phyloP scores from a whole-genome alignment of 129 eudicot genomes.

The Centrapalus pauciflorus region DNA sequence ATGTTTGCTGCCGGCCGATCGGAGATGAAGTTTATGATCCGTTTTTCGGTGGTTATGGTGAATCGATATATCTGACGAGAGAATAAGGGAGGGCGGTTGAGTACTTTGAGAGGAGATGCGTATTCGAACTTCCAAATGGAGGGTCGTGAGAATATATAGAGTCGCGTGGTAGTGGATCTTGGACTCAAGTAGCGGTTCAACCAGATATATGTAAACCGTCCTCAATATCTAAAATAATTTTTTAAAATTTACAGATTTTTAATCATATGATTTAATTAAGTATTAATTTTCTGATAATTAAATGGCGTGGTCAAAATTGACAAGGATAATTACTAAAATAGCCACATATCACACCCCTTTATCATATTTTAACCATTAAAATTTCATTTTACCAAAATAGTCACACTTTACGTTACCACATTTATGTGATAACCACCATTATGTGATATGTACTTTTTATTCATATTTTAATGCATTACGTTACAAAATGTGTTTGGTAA shows the following conservation, averaged over 20 bases:
- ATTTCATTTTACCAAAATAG: no score
- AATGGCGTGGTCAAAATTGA: no score
- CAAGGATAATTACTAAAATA: no score
- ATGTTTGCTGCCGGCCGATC: constrained; percentile 14
- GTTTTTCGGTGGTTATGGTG: background rate
- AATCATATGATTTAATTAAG: no score
- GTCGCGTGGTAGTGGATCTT: background rate
- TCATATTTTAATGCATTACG: no score
- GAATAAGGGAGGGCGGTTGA: background rate
- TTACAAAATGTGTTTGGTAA: no score
- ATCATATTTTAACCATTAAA: no score
- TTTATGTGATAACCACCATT: no score
- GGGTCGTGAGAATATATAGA: constrained; percentile 7
- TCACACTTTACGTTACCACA: no score
- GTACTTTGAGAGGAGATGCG: background rate
- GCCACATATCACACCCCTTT: no score
- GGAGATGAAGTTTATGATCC: background rate
- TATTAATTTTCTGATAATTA: no score
- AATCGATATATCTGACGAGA: constrained; percentile 1
- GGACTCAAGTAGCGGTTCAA: background rate
- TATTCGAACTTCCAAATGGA: background rate
- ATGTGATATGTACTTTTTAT: no score
- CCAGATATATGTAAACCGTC: constrained; percentile 4
- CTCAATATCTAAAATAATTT: background rate
- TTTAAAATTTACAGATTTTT: constrained; percentile 5